phyloP scores from a whole-genome alignment of 306 rosid species.

The Vigna mungo region DNA sequence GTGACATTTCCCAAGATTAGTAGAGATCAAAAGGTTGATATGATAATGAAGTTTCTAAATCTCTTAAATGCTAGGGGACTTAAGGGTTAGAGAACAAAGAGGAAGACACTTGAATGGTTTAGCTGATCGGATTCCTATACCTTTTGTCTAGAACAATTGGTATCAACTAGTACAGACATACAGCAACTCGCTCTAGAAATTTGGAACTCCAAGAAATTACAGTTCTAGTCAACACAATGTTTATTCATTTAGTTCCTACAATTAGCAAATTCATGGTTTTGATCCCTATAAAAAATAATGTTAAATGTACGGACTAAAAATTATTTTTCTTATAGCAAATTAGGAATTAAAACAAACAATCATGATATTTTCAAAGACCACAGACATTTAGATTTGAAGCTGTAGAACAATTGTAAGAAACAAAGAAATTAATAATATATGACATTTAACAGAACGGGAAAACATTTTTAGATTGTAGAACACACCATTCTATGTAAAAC shows the following conservation, averaged over 20 bases:
- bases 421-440: constrained; percentile 8
- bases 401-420: constrained; percentile 15
- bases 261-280: background rate
- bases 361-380: background rate
- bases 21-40: no score
- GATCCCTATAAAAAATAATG: background rate
- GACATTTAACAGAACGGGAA: background rate
- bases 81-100: no score
- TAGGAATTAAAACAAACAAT: background rate
- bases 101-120: no score
- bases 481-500: background rate
- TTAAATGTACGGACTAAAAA: background rate
- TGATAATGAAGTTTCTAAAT: no score
- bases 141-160: background rate
- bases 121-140: no score
- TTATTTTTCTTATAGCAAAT: no score
- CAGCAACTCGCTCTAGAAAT: background rate
- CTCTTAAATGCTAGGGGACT: no score
- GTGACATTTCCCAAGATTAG: background rate
- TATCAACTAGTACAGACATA: background rate
- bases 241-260: background rate
- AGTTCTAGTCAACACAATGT: background rate
- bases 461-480: background rate
- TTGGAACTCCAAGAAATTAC: background rate
- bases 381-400: constrained; percentile 10